Evolutionary conservation across 768 basidiomycete species (phyloP), one percentile per base, ranked within the genome.

Genomic region (Rhizopogon vulgaris): DNA sequence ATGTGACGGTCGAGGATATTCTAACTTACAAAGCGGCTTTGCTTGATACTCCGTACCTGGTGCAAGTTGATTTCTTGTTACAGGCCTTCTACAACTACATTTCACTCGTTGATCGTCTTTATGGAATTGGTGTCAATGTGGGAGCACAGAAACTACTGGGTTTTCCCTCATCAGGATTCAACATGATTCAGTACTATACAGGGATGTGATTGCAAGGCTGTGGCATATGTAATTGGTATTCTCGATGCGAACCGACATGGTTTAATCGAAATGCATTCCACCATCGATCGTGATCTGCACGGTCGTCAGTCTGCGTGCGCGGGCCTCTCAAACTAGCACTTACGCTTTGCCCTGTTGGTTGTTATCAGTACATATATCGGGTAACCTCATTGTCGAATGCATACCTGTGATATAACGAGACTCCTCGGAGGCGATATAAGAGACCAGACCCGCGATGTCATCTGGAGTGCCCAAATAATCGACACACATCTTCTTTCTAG

Each of bases 391-490:
- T 30, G 7, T 0, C 10, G 28, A 30, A 45, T 45, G 12, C 61
- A 11, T 45, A 61, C 65, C 65, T n/a, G 65, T 67, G 41, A 67
- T 61, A 45, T 64, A 67, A 43, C 51, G 53, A 2, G 63, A 54
- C 41, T 64, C 65, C 42, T 60, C 54, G 3, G 65, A 66, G 2
- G 61, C 65, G 37, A 67, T 39, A 48, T 61, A 67, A 10, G 65
- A 63, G 8, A 67, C 65, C 4, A 67, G 52, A 25, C 53, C 55
- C 1, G 65, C 65, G 46, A 67, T 57, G 24, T 67, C 65, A 25
- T 56, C 54, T 18, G 60, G 55, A 14, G 38, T 49, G 24, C 52
- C 51, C 8, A 49, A 9, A 28, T 52, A 51, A 15, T 54, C 49
- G 6, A 55, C 36, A 28, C 50, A 22, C 18, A 38, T 43, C 11